A percentile compares a stretch with the other conserved stretches of the same genome.
Evolutionary conservation across 495 filamentous ascomycete species (phyloP).

Genomic region (Talaromyces proteolyticus): DNA sequence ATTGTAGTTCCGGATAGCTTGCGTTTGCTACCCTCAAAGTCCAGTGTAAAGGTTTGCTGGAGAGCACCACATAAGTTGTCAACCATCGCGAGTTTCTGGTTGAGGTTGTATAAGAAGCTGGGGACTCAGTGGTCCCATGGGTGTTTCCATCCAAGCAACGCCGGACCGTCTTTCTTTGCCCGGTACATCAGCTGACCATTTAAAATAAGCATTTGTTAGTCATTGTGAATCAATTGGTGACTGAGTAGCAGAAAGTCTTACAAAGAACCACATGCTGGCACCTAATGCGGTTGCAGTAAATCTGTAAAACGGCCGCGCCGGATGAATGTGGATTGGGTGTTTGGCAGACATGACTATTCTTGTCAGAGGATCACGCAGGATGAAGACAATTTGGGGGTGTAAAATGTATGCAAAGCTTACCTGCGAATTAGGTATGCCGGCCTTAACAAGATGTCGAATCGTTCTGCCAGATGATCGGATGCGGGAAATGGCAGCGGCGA

Average conservation of each 20-base stretch:
- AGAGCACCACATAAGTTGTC: background rate
- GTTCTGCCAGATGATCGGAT: background rate
- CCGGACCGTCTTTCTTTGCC: slow-evolving; percentile 87
- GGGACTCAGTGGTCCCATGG: slow-evolving; percentile 90
- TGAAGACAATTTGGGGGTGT: background rate
- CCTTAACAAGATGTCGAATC: background rate
- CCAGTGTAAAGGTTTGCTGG: background rate
- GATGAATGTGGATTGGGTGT: slow-evolving; percentile 71
- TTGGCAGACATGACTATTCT: slow-evolving; percentile 48
- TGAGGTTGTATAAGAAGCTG: background rate
- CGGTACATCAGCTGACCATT: slow-evolving; percentile 78
- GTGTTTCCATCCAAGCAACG: slow-evolving; percentile 88
- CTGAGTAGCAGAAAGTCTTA: slow-evolving; percentile 37
- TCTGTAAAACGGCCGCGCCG: slow-evolving; percentile 70
- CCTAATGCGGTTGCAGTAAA: slow-evolving; percentile 79
- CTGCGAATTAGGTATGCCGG: background rate
- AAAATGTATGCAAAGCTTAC: background rate
- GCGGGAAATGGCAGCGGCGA: background rate
- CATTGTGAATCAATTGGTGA: background rate
- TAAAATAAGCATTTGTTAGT: slow-evolving; percentile 2
- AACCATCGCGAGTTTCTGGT: no score
- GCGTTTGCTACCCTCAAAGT: background rate
- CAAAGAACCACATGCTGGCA: slow-evolving; percentile 99
- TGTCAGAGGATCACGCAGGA: slow-evolving; percentile 5
- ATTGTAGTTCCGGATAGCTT: background rate